Evolutionary conservation across 768 basidiomycete genomes (phyloP).

Genomic region (Leucocoprinus sp.): DNA sequence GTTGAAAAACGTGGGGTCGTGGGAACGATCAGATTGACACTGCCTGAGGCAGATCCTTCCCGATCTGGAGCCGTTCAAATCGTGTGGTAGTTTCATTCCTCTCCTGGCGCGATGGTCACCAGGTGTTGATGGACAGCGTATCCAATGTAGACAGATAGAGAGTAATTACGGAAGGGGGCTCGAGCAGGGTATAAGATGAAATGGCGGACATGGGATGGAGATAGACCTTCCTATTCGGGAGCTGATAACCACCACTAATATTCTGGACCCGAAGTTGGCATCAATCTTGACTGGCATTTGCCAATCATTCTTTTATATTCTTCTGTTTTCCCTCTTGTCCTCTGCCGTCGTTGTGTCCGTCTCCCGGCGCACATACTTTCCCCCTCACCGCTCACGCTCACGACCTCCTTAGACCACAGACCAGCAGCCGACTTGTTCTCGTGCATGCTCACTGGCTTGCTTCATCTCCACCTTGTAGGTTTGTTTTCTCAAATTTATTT

Average conservation of each 20-base stretch:
- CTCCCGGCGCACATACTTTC: slow-evolving; percentile 23
- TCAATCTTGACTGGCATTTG: slow-evolving; percentile 19
- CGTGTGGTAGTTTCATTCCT: slow-evolving; percentile 10
- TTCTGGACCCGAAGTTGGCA: slow-evolving; percentile 11
- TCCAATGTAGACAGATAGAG: not conserved
- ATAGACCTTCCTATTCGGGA: slow-evolving; percentile 14
- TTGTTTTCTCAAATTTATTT: slow-evolving; percentile 1
- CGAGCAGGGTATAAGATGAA: slow-evolving; percentile 5
- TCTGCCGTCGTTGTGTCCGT: slow-evolving; percentile 30
- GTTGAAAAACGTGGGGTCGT: slow-evolving; percentile 34
- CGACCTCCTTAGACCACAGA: slow-evolving; percentile 21
- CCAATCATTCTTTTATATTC: slow-evolving; percentile 17
- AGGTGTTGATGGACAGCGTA: not conserved
- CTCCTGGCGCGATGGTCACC: slow-evolving; percentile 2
- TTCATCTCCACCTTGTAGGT: slow-evolving; percentile 8
- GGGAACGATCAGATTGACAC: slow-evolving; percentile 17
- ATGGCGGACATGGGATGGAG: not conserved
- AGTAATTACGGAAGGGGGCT: not conserved
- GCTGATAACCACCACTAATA: slow-evolving; percentile 14
- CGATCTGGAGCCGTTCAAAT: slow-evolving; percentile 16
- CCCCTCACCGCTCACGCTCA: slow-evolving; percentile 39
- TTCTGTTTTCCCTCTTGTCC: slow-evolving; percentile 23
- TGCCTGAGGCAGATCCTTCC: slow-evolving; percentile 18
- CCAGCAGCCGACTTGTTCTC: slow-evolving; percentile 14
- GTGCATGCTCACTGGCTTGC: slow-evolving; percentile 4